Evolutionary conservation across 1,139 yeast species (phyloP).

Genomic region (Debaryomycetaceae sp.): DNA sequence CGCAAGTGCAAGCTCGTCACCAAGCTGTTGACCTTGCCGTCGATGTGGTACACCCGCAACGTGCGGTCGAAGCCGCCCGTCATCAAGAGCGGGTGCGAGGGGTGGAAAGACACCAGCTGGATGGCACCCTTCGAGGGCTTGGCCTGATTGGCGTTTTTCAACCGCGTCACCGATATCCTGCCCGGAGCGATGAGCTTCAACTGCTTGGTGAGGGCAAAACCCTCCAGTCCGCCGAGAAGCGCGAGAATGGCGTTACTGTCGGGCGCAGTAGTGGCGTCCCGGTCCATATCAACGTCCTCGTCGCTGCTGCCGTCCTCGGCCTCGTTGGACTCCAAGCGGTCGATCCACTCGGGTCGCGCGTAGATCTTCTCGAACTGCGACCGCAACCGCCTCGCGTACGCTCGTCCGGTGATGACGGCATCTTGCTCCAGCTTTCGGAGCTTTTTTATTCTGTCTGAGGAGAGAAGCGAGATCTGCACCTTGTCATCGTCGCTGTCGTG

Average conservation of each 20-base stretch:
- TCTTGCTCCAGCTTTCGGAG: conserved; percentile 65
- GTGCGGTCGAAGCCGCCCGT: conserved; percentile 95
- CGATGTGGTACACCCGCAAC: conserved; percentile 80
- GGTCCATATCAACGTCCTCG: conserved; percentile 28
- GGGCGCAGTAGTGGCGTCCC: conserved; percentile 38
- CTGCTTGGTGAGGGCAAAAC: conserved; percentile 47
- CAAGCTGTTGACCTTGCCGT: conserved; percentile 78
- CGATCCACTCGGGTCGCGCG: conserved; percentile 88
- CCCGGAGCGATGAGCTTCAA: conserved; percentile 65
- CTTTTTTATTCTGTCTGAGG: conserved; percentile 64
- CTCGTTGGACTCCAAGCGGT: conserved; percentile 23
- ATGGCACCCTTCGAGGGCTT: conserved; percentile 72
- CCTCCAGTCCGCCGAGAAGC: conserved; percentile 55
- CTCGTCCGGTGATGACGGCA: conserved; percentile 53
- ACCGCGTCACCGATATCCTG: conserved; percentile 66
- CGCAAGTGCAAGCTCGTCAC: conserved; percentile 79
- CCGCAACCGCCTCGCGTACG: conserved; percentile 70
- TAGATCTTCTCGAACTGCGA: conserved; percentile 82
- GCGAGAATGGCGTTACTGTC: conserved; percentile 47
- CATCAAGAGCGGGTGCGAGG: conserved; percentile 73
- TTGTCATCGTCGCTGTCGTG: conserved; percentile 87
- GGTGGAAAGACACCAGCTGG: conserved; percentile 82
- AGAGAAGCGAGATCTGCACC: conserved; percentile 49
- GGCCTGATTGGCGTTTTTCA: conserved; percentile 80
- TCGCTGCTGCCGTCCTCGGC: conserved; percentile 19